phyloP scores from a whole-genome alignment of 2,329 filamentous ascomycete species.

The Chaetomium globosum region DNA sequence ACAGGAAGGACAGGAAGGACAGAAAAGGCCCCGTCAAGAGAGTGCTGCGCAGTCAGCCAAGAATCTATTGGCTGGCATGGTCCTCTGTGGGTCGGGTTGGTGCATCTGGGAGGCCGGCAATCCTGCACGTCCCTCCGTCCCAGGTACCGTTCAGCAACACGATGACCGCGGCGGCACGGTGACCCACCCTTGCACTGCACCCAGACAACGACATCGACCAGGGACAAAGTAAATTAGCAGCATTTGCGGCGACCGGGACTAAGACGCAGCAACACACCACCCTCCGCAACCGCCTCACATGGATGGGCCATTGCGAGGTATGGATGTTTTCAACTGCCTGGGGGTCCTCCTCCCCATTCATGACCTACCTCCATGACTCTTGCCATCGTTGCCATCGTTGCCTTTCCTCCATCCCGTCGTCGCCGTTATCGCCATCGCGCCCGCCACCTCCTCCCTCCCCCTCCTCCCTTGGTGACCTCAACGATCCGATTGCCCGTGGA shows the following conservation, averaged over 20 bases:
- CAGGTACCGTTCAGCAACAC: constrained; percentile 16
- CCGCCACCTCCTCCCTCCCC: constrained; percentile 4
- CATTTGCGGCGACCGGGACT: constrained; percentile 39
- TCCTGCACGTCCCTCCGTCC: constrained; percentile 5
- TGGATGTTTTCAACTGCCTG: constrained; percentile 35
- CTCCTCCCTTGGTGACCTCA: constrained; percentile 14
- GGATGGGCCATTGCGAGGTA: constrained; percentile 33
- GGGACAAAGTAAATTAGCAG: constrained; percentile 40
- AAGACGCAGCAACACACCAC: constrained; percentile 36
- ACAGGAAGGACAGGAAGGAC: constrained; percentile 1
- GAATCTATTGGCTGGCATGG: constrained; percentile 23
- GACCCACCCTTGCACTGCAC: constrained; percentile 35
- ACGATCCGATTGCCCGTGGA: constrained; percentile 26
- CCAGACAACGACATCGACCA: constrained; percentile 39
- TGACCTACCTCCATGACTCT: not conserved
- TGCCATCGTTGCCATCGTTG: not conserved
- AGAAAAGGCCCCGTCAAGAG: not conserved
- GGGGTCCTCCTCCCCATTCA: constrained; percentile 33
- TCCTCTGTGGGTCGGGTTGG: constrained; percentile 19
- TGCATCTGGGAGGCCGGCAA: constrained; percentile 21
- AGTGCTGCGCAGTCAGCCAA: constrained; percentile 20
- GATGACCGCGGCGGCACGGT: constrained; percentile 31
- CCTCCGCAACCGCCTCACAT: constrained; percentile 38
- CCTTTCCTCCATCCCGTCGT: constrained; percentile 15
- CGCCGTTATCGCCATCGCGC: not conserved